Base-by-base conservation (phyloP, 352 stramenopile species). In the Aphanomyces invadans region DNA sequence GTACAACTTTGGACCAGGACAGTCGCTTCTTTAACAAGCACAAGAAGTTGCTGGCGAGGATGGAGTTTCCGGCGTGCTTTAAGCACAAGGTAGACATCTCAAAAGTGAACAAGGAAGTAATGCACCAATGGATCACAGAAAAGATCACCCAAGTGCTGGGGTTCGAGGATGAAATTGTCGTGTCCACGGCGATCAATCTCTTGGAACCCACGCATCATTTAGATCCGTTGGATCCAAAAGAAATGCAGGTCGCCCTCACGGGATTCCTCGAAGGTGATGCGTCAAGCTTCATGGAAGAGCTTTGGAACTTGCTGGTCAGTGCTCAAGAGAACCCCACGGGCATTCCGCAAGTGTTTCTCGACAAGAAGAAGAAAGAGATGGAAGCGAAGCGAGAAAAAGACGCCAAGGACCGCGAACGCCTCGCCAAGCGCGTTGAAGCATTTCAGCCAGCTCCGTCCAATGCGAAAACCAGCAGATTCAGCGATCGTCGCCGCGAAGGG, bases 121-220 rank as follows among this genome's bases (percentile, higher is more conserved):
- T 97, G 62, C 73, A 80, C 65, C 80, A 95, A 73, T 97, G 90
- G 90, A 78, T 97, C 46, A 75, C 79, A 0, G 81, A 96, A 71
- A 78, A 84, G 31, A 78, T 97, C 44, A 96, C 88, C 49, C 68
- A 91, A 64, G 69, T 97, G 28, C 66, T 97, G 59, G 87, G 88
- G 60, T 96, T 96, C 51, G 89, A 97, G 62, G 90, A 97, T 72
- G 90, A 97, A 63, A 96, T 97, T 59, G 84, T 97, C 15, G 78
- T 94, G 38, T 80, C 86, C 29, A 80, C 92, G 69, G 77, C 86
- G 33, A 83, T 88, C 54, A 95, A 95, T 70, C 69, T 95, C 32
- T 74, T 95, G n/a, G 83, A 94, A 70, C 76, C 83, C 1, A 81
- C 84, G 49, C 82, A 87, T 54, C 76, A 86, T 69, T 19, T 46